Percentiles rank a stretch among this genome's conserved stretches.
These are phyloP conservation scores for Monoraphidium neglectum DNA, from an alignment of 139 green algal species.

Conservation along the genomic window DNA sequence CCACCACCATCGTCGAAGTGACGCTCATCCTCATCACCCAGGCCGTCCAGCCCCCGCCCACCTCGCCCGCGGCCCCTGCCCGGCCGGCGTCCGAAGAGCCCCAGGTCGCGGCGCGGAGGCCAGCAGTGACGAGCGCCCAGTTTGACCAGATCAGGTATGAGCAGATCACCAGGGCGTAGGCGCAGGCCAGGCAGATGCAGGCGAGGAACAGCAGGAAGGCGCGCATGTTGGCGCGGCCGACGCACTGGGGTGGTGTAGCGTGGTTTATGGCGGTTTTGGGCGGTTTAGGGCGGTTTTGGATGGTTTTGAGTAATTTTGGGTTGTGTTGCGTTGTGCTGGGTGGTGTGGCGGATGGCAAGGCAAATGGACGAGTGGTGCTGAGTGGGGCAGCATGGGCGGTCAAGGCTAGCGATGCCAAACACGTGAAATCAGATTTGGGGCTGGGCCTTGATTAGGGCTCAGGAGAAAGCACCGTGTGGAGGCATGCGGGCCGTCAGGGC, in stretches of 20 bases:
- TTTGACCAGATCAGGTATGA: background rate
- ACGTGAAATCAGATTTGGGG: too few relatives aligned
- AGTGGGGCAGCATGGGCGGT: too few relatives aligned
- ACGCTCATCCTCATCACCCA: background rate
- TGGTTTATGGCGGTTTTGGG: background rate
- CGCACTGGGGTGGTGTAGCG: background rate
- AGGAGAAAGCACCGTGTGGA: too few relatives aligned
- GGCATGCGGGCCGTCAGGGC: too few relatives aligned
- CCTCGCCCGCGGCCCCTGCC: too few relatives aligned
- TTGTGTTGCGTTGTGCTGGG: too few relatives aligned
- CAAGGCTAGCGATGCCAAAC: too few relatives aligned
- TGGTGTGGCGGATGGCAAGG: too few relatives aligned
- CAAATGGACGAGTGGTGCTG: too few relatives aligned
- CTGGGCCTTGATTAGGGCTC: too few relatives aligned
- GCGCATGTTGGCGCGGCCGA: constrained; percentile 43
- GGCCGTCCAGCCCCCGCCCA: background rate
- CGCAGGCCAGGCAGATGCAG: constrained; percentile 13
- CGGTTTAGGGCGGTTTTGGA: too few relatives aligned
- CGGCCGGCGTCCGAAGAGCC: background rate
- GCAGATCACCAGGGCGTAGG: constrained; percentile 23
- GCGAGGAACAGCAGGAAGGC: constrained; percentile 50
- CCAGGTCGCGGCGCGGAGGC: background rate
- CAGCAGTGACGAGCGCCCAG: background rate
- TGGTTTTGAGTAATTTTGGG: too few relatives aligned
- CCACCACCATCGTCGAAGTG: background rate